A percentile compares a stretch with the other conserved stretches of the same genome.
Evolutionary conservation across 1,284 basidiomycete species (phyloP).

Genomic region (Chalciporus piperatoides): DNA sequence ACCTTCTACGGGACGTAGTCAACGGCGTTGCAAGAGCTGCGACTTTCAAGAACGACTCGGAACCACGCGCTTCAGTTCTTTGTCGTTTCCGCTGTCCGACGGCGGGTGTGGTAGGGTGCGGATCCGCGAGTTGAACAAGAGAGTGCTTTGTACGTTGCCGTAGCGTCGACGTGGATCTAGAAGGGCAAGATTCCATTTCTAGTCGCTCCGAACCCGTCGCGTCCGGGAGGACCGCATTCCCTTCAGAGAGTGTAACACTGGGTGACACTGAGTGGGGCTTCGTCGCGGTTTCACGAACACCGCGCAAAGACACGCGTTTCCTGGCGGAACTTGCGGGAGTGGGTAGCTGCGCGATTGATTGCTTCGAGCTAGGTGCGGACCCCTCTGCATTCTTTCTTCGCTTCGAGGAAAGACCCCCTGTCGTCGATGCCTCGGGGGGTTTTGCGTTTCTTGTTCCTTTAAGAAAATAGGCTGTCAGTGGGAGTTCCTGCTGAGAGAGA

Average conservation of each 20-base stretch:
- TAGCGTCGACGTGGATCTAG: not conserved
- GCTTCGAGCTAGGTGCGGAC: not conserved
- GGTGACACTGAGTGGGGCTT: not conserved
- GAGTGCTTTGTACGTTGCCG: not conserved
- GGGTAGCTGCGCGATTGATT: conserved; percentile 21
- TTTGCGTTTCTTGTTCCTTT: conserved; percentile 11
- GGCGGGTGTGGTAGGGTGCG: conserved; percentile 11
- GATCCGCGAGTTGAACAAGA: not conserved
- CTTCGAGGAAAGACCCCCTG: conserved; percentile 15
- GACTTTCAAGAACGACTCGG: not conserved
- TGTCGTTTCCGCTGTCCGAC: conserved; percentile 4
- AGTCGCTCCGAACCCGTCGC: conserved; percentile 3
- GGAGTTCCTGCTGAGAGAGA: conserved; percentile 33
- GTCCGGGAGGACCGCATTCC: not conserved
- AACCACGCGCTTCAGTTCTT: not conserved
- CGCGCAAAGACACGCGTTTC: conserved; percentile 11
- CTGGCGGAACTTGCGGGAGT: conserved; percentile 23
- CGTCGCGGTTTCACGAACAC: not conserved
- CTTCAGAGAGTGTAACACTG: not conserved
- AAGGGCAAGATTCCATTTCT: conserved; percentile 4
- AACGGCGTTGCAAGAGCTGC: conserved; percentile 19
- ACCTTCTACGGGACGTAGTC: conserved; percentile 8
- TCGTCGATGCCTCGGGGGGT: conserved; percentile 2
- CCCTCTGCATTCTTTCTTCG: conserved; percentile 15
- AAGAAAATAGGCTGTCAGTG: conserved; percentile 28